Evolutionary conservation across 768 basidiomycete species (phyloP), one percentile per base, ranked within the genome.

Genomic region (Butyriboletus loyo): DNA sequence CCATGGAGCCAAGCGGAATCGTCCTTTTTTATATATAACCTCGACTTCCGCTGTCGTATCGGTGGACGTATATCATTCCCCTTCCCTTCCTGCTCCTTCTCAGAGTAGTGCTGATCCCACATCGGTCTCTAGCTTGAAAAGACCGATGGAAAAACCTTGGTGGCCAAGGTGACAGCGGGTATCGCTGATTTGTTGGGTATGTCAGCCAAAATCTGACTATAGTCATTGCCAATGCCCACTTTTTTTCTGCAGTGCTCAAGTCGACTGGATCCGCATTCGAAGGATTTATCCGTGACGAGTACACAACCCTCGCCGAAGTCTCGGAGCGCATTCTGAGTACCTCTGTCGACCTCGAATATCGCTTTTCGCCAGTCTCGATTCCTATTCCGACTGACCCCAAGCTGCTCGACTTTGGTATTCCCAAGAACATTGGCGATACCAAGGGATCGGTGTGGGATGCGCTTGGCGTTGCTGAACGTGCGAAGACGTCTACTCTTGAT

Each of bases 271-370:
- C 91, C 0, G 81, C 86, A 0, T 98, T 98, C 66, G 78, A 85
- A 49, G 77, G 80, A 25, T 98, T 94, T 70, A 66, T 88, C 44
- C 79, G 82, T 3, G 93, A 96, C 69, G 89, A 93, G 63, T 91
- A 84, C 71, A 94, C 94, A n/a, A 94, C 91, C 1, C 81, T 96
- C 21, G 74, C 68, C 14, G 85, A 89, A 57, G 94, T 96, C 39
- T 70, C 85, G 59, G 96, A 98, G 58, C 82, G 96, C 9, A 87
- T 98, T 62, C 87, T 98, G 72, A 90, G 88, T 17, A 98, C 96
- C 2, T 82, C 89, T 5, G 75, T 98, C 50, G 89, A 96, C 56
- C 75, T 92, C 22, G 67, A 72, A 1, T 95, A 93, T 69, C 79
- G 72, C 2, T 89, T 92, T 65, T 57, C 65, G 21, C 72, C 77